Base-by-base conservation (phyloP, 257 asterid species). In the Solanum tarapatanum region DNA sequence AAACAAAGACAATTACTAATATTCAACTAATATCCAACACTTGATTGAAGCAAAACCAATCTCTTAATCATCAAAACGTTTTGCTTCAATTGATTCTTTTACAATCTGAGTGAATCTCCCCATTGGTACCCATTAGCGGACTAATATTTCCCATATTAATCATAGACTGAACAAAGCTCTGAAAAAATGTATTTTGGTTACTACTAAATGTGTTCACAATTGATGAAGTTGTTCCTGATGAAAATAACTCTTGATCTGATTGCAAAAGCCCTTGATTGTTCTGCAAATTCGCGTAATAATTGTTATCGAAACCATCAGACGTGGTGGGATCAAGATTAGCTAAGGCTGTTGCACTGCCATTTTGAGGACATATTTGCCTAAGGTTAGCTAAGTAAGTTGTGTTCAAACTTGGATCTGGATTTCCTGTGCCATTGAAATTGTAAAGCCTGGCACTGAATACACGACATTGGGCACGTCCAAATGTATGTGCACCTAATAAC, bases 91-190 rank as follows among this genome's bases (percentile, higher is more conserved):
- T 93, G 70, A 91, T 88, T 85, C 73, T 87, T 45, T 90, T 90
- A 64, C 96, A 93, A 32, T 93, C 91, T 2, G 88, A 43, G 72
- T 92, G 91, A 43, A 94, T 90, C 90, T 94, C 92, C 16, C 97
- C 97, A 86, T 72, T 91, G 13, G 64, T 66, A 30, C 96, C 98
- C 3, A 91, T 91, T 48, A 93, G 89, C 12, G 94, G 95, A 74
- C 94, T 89, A 8, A 94, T 92, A 48, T 93, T 93, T 24, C 94
- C 98, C 97, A 94, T 93, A 39, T 91, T 92, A 16, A 94, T 93
- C 95, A 94, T 94, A 13, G 97, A 92, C 76, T 88, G 89, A 16
- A 51, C 94, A 80, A 93, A 94, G 86, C 89, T 91, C 87, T 91
- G 86, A 43, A 94, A 92, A 68, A 94, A 94, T 1, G 93, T 92